Percentiles rank a stretch among this genome's conserved stretches.
Evolutionary conservation across 2,329 filamentous ascomycete species (phyloP).

Genomic region (Xylaria sp.): DNA sequence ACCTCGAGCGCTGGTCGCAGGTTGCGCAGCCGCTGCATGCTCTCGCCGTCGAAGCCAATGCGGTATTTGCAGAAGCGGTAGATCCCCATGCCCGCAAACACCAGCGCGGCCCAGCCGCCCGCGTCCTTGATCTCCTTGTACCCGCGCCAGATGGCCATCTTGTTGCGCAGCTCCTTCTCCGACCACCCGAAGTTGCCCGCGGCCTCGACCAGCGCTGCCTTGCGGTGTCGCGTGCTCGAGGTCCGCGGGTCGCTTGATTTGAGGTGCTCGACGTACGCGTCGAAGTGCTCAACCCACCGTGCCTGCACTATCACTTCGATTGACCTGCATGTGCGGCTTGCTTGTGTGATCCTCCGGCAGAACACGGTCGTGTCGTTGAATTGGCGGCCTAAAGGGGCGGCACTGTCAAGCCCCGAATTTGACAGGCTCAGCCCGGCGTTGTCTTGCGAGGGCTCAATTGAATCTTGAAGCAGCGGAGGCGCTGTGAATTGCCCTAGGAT

Average conservation of each 20-base stretch:
- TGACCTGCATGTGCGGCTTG: slow-evolving; percentile 59
- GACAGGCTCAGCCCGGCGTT: neutral
- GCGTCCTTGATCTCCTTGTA: slow-evolving; percentile 64
- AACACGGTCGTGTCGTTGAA: slow-evolving; percentile 43
- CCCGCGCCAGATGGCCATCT: slow-evolving; percentile 57
- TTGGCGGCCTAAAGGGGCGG: slow-evolving; percentile 18
- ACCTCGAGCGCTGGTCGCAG: slow-evolving; percentile 56
- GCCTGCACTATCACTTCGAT: slow-evolving; percentile 65
- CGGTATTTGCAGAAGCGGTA: slow-evolving; percentile 67
- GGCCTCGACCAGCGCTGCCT: slow-evolving; percentile 57
- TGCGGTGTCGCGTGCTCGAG: slow-evolving; percentile 55
- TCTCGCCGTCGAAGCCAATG: slow-evolving; percentile 56
- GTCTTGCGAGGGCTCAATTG: neutral
- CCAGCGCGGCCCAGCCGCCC: slow-evolving; percentile 60
- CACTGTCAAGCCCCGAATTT: neutral
- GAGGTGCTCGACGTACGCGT: slow-evolving; percentile 52
- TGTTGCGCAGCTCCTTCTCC: slow-evolving; percentile 62
- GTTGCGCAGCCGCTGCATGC: slow-evolving; percentile 52
- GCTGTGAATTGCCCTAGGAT: slow-evolving; percentile 37
- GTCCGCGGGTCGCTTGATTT: slow-evolving; percentile 51
- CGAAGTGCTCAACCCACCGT: slow-evolving; percentile 60
- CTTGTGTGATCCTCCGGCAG: slow-evolving; percentile 43
- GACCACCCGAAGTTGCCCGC: slow-evolving; percentile 60
- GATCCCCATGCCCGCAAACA: slow-evolving; percentile 63
- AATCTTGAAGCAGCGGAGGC: slow-evolving; percentile 21